Evolutionary conservation across 2,329 filamentous ascomycete species (phyloP).

Genomic region (Fusarium torulosum): DNA sequence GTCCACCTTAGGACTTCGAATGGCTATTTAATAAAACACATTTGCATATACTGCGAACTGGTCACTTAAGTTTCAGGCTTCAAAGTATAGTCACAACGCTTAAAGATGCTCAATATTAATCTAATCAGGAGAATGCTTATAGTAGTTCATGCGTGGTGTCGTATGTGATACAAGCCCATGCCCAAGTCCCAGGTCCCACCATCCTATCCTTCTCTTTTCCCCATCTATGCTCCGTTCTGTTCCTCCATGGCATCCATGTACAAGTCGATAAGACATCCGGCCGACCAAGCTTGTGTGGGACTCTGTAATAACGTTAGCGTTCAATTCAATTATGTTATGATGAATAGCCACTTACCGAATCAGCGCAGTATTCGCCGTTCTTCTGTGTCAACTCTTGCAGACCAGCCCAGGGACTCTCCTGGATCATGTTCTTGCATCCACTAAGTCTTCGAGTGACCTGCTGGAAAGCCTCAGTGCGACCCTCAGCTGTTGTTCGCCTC

Average conservation of each 20-base stretch:
- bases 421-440: slow-evolving; percentile 87
- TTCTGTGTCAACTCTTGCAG: slow-evolving; percentile 94
- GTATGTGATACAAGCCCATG: slow-evolving; percentile 24
- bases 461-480: slow-evolving; percentile 89
- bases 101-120: slow-evolving; percentile 36
- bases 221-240: slow-evolving; percentile 50
- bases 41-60: not conserved
- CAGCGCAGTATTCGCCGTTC: slow-evolving; percentile 82
- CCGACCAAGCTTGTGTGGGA: slow-evolving; percentile 96
- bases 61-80: not conserved
- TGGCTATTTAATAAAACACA: too few relatives aligned
- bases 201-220: slow-evolving; percentile 20
- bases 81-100: slow-evolving; percentile 6
- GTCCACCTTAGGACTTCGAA: too few relatives aligned
- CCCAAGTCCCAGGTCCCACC: slow-evolving; percentile 18
- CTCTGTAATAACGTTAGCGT: slow-evolving; percentile 65
- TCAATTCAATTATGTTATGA: not conserved
- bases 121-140: slow-evolving; percentile 34
- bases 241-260: slow-evolving; percentile 87
- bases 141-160: slow-evolving; percentile 19
- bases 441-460: slow-evolving; percentile 87
- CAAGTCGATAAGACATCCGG: slow-evolving; percentile 92
- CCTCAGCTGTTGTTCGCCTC: slow-evolving; percentile 70
- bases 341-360: slow-evolving; percentile 75
- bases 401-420: slow-evolving; percentile 86